A percentile compares a stretch with the other conserved stretches of the same genome.
phyloP scores from a whole-genome alignment of 1,284 basidiomycete genomes.

The Ustilago sp. region DNA sequence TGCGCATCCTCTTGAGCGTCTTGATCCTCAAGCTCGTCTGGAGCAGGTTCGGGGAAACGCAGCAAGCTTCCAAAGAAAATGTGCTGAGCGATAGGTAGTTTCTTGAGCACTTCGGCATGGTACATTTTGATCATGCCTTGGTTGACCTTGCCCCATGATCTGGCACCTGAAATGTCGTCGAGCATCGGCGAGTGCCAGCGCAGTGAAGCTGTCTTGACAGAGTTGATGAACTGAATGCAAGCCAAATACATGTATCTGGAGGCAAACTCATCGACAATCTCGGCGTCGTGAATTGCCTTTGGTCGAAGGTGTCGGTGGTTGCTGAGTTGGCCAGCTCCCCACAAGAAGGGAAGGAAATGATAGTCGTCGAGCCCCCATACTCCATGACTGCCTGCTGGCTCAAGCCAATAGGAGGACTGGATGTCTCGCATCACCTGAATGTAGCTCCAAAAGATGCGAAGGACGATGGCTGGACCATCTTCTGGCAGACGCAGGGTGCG shows the following conservation, averaged over 20 bases:
- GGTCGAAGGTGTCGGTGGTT: slow-evolving; percentile 90
- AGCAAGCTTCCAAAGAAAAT: slow-evolving; percentile 92
- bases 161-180: slow-evolving; percentile 96
- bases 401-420: slow-evolving; percentile 96
- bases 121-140: slow-evolving; percentile 99
- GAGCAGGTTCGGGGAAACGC: slow-evolving; percentile 75
- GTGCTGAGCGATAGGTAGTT: slow-evolving; percentile 96
- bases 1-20: slow-evolving; percentile 74
- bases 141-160: slow-evolving; percentile 97
- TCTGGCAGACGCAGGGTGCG: slow-evolving; percentile 74
- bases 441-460: slow-evolving; percentile 84
- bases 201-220: slow-evolving; percentile 90
- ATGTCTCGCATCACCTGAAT: slow-evolving; percentile 81
- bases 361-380: slow-evolving; percentile 99
- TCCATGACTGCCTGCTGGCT: slow-evolving; percentile 96
- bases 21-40: slow-evolving; percentile 67
- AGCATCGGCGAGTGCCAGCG: slow-evolving; percentile 99
- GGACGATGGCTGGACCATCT: slow-evolving; percentile 83
- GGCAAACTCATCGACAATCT: slow-evolving; percentile 92
- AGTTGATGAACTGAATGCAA: slow-evolving; percentile 96
- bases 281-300: slow-evolving; percentile 89
- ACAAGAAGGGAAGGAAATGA: slow-evolving; percentile 94
- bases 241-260: slow-evolving; percentile 97
- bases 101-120: slow-evolving; percentile 90
- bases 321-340: slow-evolving; percentile 84